Conservation (phyloP, 176 grass and related monocot species). For the bread wheat (Triticum aestivum) region IWGSC_CS_RefSeq_v2.1 NC_057809.1:178114497-178114996, state of each 20-base stretch:
- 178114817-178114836: too few species aligned
- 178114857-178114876: not conserved
- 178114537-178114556: not conserved
- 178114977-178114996: not conserved
- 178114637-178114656: not conserved
- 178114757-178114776: too few species aligned
- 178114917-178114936: not conserved
- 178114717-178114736: too few species aligned
- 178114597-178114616: not conserved
- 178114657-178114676: too few species aligned
- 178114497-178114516: not conserved
- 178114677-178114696: too few species aligned
- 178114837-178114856: too few species aligned
- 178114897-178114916: not conserved
- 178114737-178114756: too few species aligned
- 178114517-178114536: not conserved
- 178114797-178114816: too few species aligned
- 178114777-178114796: too few species aligned
- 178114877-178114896: not conserved
- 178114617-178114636: not conserved
- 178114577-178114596: not conserved
- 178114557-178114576: not conserved
- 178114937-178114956: not conserved
- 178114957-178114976: conserved; percentile 10
- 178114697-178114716: too few species aligned